Evolutionary conservation across 2,329 filamentous ascomycete species (phyloP), one percentile per base, ranked within the genome.

Genomic region (Fusarium sp.): DNA sequence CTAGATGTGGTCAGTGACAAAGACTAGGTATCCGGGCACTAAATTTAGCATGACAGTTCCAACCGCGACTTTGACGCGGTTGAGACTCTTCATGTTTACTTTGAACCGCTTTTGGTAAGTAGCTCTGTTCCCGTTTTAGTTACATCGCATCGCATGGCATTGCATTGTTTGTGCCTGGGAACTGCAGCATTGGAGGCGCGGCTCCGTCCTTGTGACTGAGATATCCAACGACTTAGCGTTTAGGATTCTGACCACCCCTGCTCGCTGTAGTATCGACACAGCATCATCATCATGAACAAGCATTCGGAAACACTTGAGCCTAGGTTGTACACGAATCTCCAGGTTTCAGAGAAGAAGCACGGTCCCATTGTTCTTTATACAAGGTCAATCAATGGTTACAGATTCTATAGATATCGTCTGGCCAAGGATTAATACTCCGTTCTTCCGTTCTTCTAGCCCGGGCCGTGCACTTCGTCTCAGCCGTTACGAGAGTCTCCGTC

Each of bases 111-210:
- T 64, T 58, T 41, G 61, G 61, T 40, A 61, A 45, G 43, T 43
- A 65, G 62, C 61, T 57, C 34, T 46, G 29, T 36, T 46, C 56
- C 47, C 40, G 53, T 38, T 47, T 62, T 47, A 38, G 61, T 41
- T 46, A 42, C 57, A 58, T 52, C 49, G 52, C 61, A 58, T 52
- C 49, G 55, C 61, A 65, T 65, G 53, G 44, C 57, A 57, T 51
- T 54, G 55, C 57, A 65, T 65, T 61, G 44, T 44, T 65, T 35
- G 61, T 62, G 32, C 61, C 61, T 65, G 57, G 56, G 40, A 53
- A 45, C 31, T 61, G 52, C 52, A 64, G 52, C 24, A 47, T 25
- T 19, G n/a, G 29, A 44, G 40, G 34, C 52, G 56, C 61, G 52
- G 61, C 44, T 65, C 56, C 57, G 52, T 41, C 61, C 61, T 62